Base-by-base conservation (phyloP, 306 rosid genomes). In the Fragaria ananassa region DNA sequence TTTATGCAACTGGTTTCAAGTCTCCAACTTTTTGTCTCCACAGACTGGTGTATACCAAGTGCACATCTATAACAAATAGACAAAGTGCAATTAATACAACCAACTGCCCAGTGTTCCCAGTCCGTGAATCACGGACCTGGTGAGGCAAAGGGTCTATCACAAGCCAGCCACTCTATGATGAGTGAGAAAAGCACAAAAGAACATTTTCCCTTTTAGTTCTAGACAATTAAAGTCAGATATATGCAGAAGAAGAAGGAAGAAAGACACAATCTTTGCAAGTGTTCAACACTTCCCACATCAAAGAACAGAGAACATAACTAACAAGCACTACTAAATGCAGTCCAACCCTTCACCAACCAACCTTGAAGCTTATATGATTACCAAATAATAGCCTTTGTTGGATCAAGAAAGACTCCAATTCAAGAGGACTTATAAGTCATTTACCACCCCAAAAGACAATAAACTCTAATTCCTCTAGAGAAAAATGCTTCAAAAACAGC, bases 121-220 rank as follows among this genome's bases (percentile, higher is more conserved):
- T 79, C 97, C 88, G 90, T 92, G 99, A 90, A 81, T 89, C 99
- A 95, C 92, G 86, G 97, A 88, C 63, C 78, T 83, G 61, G 76
- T 12, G 80, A 81, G 70, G 80, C 83, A 75, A 75, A 85, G 83
- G 85, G 76, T 78, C 63, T 74, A 74, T 82, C 79, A 79, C 86
- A 81, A 74, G 80, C 44, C 21, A 71, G 79, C 47, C 47, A 53
- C 76, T 68, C 81, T 58, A 82, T 60, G 74, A 65, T 78, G 71
- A 46, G 29, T 27, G 17, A 67, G 42, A 69, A 61, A 76, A 57
- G 37, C 34, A 60, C 70, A 34, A 61, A 29, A n/a, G 53, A 57
- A 49, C 62, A 63, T 31, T 53, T 70, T 53, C 78, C 75, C 31
- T 35, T 31, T 21, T 50, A 21, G 71, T 50, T 49, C 25, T 46